Percentiles rank a stretch among this genome's conserved stretches.
Conservation (phyloP, 352 stramenopile genomes). For the Thraustochytrium sp. region DNA sequence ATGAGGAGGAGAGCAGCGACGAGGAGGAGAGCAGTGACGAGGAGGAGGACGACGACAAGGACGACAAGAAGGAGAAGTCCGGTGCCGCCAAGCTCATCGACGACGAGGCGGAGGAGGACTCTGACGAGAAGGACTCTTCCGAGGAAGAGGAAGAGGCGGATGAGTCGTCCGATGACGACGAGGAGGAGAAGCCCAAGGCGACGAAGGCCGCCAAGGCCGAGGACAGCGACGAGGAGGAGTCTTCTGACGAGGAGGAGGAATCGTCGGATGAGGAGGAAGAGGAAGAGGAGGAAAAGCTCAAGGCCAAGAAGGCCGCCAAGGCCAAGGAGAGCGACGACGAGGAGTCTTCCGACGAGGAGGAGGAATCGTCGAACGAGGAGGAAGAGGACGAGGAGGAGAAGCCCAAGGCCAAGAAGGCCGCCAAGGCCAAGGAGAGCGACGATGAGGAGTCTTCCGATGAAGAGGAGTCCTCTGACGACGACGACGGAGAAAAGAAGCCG, state of each 20-base stretch:
- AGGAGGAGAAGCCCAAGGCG: conserved; percentile 38
- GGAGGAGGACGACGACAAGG: conserved; percentile 12
- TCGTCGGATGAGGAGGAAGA: conserved; percentile 49
- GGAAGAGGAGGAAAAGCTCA: conserved; percentile 54
- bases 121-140: conserved; percentile 33
- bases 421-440: conserved; percentile 47
- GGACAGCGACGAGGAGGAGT: conserved; percentile 54
- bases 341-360: conserved; percentile 59
- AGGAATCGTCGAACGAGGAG: conserved; percentile 67
- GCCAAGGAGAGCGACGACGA: conserved; percentile 49
- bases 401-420: conserved; percentile 43
- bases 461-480: conserved; percentile 62
- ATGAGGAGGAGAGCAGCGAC: not conserved
- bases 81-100: not conserved
- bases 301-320: conserved; percentile 40
- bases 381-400: conserved; percentile 53
- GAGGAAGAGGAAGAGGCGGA: not conserved
- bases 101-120: not conserved
- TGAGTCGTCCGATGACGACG: conserved; percentile 33
- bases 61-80: not conserved
- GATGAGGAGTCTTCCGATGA: conserved; percentile 51
- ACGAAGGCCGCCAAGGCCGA: conserved; percentile 27
- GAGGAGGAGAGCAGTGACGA: conserved; percentile 2
- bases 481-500: conserved; percentile 67
- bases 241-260: conserved; percentile 56